A percentile compares a stretch with the other conserved stretches of the same genome.
phyloP scores from a whole-genome alignment of 345 rosid species.

The Salix brachista region DNA sequence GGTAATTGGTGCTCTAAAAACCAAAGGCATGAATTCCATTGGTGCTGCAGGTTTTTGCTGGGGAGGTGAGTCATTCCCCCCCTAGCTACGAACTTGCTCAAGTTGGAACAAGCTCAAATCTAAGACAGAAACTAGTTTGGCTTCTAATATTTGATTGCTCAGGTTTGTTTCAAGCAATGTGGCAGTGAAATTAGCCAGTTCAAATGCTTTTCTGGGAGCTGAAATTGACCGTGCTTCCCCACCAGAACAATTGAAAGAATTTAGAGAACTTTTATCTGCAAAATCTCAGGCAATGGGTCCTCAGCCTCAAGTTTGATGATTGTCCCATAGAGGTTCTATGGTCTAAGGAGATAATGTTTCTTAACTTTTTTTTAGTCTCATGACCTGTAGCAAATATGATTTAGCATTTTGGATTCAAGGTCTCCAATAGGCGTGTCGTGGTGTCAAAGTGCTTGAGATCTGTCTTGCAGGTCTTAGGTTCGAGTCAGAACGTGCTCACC shows the following conservation, averaged over 20 bases:
- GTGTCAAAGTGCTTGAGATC: no score
- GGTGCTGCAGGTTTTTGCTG: slow-evolving; percentile 51
- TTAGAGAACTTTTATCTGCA: slow-evolving; percentile 38
- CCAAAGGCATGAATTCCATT: slow-evolving; percentile 30
- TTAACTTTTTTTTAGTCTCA: no score
- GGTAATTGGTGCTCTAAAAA: slow-evolving; percentile 29
- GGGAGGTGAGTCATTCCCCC: slow-evolving; percentile 33
- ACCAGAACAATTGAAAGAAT: slow-evolving; percentile 44
- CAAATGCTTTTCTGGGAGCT: slow-evolving; percentile 48
- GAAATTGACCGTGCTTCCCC: slow-evolving; percentile 43
- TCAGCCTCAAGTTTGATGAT: neutral
- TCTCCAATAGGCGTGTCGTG: no score
- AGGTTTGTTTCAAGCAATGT: slow-evolving; percentile 29
- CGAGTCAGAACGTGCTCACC: no score
- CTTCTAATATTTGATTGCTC: no score
- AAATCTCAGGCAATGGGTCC: slow-evolving; percentile 38
- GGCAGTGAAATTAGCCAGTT: slow-evolving; percentile 32
- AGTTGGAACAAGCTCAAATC: neutral
- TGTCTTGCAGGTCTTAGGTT: no score
- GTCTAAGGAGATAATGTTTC: neutral
- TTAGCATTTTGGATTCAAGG: no score
- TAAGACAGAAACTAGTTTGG: neutral
- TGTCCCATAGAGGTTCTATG: no score
- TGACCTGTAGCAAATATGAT: no score
- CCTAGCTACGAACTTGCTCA: neutral